phyloP scores from a whole-genome alignment of 306 rosid species.

The Heteromeles arbutifolia region DNA sequence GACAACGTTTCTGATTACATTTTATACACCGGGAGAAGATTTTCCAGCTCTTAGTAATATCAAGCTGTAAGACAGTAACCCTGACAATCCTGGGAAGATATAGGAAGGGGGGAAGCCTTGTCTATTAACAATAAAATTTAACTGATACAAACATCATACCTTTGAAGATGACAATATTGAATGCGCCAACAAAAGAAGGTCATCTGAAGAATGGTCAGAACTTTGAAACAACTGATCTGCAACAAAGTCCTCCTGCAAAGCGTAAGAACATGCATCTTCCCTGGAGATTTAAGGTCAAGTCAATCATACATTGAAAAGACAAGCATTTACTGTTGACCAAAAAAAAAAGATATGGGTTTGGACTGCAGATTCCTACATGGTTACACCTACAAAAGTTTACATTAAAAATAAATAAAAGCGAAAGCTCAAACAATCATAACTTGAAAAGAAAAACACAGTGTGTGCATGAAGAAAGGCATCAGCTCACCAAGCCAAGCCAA shows the following conservation, averaged over 20 bases:
- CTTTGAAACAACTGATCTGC: conserved; percentile 91
- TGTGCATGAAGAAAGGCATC: background rate
- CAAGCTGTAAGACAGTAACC: background rate
- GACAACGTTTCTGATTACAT: background rate
- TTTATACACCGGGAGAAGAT: background rate
- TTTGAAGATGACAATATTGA: conserved; percentile 66
- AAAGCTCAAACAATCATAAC: background rate
- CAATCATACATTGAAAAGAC: conserved; percentile 4
- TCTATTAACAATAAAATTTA: background rate
- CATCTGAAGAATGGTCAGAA: conserved; percentile 64
- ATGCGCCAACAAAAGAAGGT: conserved; percentile 47
- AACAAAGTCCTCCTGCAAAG: conserved; percentile 85
- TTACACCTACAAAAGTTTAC: background rate
- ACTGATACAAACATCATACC: conserved; percentile 32
- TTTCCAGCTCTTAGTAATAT: background rate
- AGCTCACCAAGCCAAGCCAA: background rate
- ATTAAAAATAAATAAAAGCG: background rate
- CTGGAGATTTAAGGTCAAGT: conserved; percentile 34
- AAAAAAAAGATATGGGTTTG: background rate
- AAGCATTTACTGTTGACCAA: background rate
- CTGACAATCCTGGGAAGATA: background rate
- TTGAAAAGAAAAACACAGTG: background rate
- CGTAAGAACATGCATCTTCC: conserved; percentile 54
- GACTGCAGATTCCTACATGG: background rate
- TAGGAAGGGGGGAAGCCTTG: background rate